phyloP scores from a whole-genome alignment of 495 filamentous ascomycete species.

The Trichoderma gamsii region DNA sequence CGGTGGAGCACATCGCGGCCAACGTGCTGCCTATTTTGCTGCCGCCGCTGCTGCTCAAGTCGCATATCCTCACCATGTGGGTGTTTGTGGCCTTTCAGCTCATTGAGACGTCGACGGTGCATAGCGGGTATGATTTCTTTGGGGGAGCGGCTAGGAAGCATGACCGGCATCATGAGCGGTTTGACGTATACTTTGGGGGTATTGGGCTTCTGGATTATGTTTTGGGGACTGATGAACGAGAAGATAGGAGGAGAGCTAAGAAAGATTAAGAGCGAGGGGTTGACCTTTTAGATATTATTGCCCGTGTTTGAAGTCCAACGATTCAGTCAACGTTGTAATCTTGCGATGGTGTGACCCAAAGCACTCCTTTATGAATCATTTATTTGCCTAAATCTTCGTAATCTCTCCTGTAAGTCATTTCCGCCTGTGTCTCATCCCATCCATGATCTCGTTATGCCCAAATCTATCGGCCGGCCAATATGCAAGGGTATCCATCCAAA shows the following conservation, averaged over 20 bases:
- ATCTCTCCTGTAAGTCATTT: too few species aligned
- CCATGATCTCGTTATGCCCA: too few species aligned
- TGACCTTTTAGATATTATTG: too few species aligned
- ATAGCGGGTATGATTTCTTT: constrained; percentile 52
- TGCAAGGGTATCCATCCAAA: too few species aligned
- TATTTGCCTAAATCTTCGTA: too few species aligned
- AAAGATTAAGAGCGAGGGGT: neutral
- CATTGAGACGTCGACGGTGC: constrained; percentile 45
- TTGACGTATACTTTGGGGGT: constrained; percentile 34
- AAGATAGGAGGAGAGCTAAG: neutral
- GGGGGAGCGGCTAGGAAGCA: constrained; percentile 40
- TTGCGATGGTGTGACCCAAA: too few species aligned
- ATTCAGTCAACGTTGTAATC: too few species aligned
- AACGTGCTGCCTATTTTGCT: constrained; percentile 49
- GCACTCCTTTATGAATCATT: too few species aligned
- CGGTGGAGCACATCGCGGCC: constrained; percentile 50
- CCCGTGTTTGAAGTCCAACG: too few species aligned
- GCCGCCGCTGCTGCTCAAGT: constrained; percentile 41
- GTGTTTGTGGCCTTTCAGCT: constrained; percentile 40
- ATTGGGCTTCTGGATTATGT: constrained; percentile 39
- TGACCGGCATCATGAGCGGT: constrained; percentile 48
- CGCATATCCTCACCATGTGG: constrained; percentile 50
- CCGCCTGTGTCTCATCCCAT: too few species aligned
- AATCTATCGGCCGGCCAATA: too few species aligned
- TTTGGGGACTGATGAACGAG: constrained; percentile 34